phyloP scores from a whole-genome alignment of 2,329 filamentous ascomycete species.

The Colletotrichum nymphaeae region DNA sequence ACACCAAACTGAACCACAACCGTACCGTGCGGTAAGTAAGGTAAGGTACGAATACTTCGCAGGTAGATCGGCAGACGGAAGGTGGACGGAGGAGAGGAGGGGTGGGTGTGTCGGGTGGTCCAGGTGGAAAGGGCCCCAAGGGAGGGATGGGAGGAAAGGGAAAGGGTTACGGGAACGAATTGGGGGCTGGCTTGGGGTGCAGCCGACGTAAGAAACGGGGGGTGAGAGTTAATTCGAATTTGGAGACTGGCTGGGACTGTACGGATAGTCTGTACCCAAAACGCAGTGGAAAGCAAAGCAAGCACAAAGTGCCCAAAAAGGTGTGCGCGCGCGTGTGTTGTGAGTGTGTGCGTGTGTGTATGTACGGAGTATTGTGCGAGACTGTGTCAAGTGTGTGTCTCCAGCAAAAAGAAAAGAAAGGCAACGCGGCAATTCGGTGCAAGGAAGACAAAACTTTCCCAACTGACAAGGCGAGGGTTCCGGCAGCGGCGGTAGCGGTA shows the following conservation, averaged over 20 bases:
- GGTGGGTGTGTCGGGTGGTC: neutral
- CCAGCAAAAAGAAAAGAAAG: neutral
- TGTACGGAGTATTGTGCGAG: neutral
- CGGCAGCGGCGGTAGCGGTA: constrained; percentile 17
- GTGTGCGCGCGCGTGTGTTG: neutral
- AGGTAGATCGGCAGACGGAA: neutral
- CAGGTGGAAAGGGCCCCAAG: constrained; percentile 1
- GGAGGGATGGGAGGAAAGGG: constrained; percentile 6
- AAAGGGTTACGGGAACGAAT: constrained; percentile 2
- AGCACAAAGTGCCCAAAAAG: neutral
- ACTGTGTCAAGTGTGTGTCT: neutral
- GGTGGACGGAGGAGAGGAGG: constrained; percentile 1
- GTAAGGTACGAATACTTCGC: neutral
- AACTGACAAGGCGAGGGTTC: neutral
- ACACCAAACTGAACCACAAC: neutral
- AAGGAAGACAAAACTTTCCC: neutral
- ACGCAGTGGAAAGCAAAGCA: neutral
- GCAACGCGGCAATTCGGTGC: neutral
- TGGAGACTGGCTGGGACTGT: neutral
- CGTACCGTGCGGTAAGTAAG: neutral
- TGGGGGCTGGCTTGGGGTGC: neutral
- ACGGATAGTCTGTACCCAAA: neutral
- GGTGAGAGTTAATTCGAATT: neutral
- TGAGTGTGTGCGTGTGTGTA: too few species aligned
- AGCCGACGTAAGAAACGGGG: neutral